Base-by-base conservation (phyloP, 495 filamentous ascomycete species). In the Aspergillus affinis region DNA sequence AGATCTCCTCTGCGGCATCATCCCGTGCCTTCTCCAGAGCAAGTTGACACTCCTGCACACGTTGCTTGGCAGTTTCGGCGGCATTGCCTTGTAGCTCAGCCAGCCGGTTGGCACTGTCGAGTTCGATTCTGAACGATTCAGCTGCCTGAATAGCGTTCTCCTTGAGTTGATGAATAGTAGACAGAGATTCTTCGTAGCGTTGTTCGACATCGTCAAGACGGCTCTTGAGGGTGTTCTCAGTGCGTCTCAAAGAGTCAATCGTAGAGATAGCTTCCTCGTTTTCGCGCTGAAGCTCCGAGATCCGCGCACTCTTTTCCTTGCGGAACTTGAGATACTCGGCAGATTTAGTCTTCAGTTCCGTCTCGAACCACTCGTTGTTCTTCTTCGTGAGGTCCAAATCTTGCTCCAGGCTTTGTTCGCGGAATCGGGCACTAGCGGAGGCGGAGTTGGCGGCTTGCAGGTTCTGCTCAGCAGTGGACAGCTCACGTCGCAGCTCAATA, bases 321-420 rank as follows among this genome's bases (percentile, higher is more conserved):
- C 95, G 86, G 78, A 89, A 95, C 63, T 93, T 97, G 59, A 91
- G 82, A 49, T 90, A 84, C 65, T 98, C 95, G 32, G 84, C 84
- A 48, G 78, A 85, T 72, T 96, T 96, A 0, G 90, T 92, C 75
- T 95, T 93, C 21, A 98, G 78, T 72, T 98, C 95, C 21, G 79
- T 84, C 60, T 95, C 91, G 50, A 92, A 86, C 89, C 91, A 98
- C 59, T 98, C 95, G 61, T 91, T 92, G 75, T 89, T 95, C 61
- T 85, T 88, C 68, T 91, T 91, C 15, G 92, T 84, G 21, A 91
- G 78, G 23, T 95, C 91, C 54, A 97, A 76, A 71, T 98, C 93
- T 67, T 96, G 92, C 69, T 93, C 86, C 20, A 97, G 79, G 46
- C 81, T 86, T 65, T 97, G 90, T 69, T 97, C 92, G 48, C 89